Conservation (phyloP, 1,139 yeast species). For the Spathaspora sp. region DNA sequence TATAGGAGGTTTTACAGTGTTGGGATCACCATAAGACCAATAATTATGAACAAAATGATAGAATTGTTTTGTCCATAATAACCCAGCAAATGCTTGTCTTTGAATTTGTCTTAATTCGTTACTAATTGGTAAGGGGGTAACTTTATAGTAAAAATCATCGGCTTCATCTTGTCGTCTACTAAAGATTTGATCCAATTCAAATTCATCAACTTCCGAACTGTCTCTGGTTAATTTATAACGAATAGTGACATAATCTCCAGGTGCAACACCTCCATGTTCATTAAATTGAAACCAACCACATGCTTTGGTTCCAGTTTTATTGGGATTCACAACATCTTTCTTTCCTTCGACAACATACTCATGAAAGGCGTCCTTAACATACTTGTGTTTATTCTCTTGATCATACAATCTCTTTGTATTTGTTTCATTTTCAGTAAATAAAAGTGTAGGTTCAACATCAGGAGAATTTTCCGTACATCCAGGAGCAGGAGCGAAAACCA, state of each 20-base stretch:
- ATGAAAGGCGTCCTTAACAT: conserved; percentile 89
- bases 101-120: conserved; percentile 84
- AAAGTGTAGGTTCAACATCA: conserved; percentile 71
- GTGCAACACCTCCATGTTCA: conserved; percentile 72
- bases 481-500: conserved; percentile 87
- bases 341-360: conserved; percentile 69
- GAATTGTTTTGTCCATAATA: conserved; percentile 93
- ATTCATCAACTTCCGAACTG: conserved; percentile 66
- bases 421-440: conserved; percentile 91
- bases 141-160: conserved; percentile 89
- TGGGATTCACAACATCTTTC: conserved; percentile 55
- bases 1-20: conserved; percentile 71
- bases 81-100: conserved; percentile 93
- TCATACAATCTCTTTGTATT: conserved; percentile 68
- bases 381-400: conserved; percentile 55
- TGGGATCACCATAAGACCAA: conserved; percentile 90
- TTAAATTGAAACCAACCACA: conserved; percentile 84
- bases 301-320: conserved; percentile 50
- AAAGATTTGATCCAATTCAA: conserved; percentile 70
- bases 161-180: conserved; percentile 84
- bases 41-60: conserved; percentile 84
- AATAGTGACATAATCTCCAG: conserved; percentile 86
- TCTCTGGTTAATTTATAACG: conserved; percentile 67
- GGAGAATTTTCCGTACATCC: conserved; percentile 58
- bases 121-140: conserved; percentile 82